A percentile compares a stretch with the other conserved stretches of the same genome.
Evolutionary conservation across 805 yeast species (phyloP).

Genomic region (Teunomyces funiuensis): DNA sequence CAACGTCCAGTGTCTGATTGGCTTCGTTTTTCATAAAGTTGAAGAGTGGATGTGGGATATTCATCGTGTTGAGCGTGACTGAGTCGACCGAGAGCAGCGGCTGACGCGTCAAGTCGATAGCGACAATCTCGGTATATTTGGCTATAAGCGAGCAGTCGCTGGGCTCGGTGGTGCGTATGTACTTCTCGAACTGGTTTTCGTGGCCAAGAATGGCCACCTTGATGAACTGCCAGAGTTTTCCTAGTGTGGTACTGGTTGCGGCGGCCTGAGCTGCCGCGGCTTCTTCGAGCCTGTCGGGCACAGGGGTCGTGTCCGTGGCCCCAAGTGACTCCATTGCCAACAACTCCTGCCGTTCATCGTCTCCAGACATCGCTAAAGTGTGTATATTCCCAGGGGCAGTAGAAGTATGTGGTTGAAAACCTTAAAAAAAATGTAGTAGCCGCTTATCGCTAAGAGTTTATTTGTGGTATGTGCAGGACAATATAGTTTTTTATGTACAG

Average conservation of each 20-base stretch:
- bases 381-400: no score
- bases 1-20: slow-evolving; percentile 18
- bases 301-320: neutral
- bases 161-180: slow-evolving; percentile 44
- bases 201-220: slow-evolving; percentile 22
- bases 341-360: neutral
- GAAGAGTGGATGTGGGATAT: slow-evolving; percentile 51
- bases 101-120: slow-evolving; percentile 31
- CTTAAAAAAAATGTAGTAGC: neutral
- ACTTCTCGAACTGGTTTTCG: slow-evolving; percentile 41
- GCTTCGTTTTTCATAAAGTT: slow-evolving; percentile 21
- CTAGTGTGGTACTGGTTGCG: slow-evolving; percentile 18
- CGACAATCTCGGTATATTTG: slow-evolving; percentile 44
- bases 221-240: slow-evolving; percentile 27
- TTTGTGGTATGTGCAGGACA: no score
- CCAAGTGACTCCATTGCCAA: neutral
- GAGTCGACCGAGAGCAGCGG: slow-evolving; percentile 22
- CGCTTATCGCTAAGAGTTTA: no score
- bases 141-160: slow-evolving; percentile 56
- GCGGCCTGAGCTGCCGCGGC: slow-evolving; percentile 10
- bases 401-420: neutral
- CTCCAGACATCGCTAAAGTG: no score
- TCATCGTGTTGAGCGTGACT: slow-evolving; percentile 41
- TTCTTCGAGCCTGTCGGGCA: neutral
- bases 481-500: no score